Evolutionary conservation across 768 basidiomycete genomes (phyloP).

Genomic region (Neoboletus brunneissimus): DNA sequence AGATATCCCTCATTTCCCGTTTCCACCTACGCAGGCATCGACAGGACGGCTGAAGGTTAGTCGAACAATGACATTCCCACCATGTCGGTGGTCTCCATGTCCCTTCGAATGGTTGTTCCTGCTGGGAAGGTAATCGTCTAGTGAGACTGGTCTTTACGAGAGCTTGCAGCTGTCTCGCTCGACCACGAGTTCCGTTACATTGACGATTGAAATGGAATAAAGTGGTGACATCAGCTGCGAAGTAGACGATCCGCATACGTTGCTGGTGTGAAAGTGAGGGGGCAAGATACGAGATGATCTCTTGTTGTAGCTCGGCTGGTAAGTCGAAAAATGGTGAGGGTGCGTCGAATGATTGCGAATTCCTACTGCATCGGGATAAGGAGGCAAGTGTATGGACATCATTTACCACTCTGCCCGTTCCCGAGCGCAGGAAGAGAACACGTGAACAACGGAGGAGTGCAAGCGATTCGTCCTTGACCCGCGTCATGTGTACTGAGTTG

Average conservation of each 20-base stretch:
- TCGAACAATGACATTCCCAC: constrained; percentile 33
- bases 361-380: constrained; percentile 3
- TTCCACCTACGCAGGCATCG: constrained; percentile 34
- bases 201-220: constrained; percentile 38
- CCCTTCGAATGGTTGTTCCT: constrained; percentile 27
- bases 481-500: constrained; percentile 41
- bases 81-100: constrained; percentile 34
- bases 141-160: constrained; percentile 6
- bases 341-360: constrained; percentile 2
- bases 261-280: constrained; percentile 56
- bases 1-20: constrained; percentile 42
- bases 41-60: constrained; percentile 23
- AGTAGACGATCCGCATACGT: constrained; percentile 49
- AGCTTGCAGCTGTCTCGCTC: constrained; percentile 1
- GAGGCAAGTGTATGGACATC: not conserved
- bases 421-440: constrained; percentile 43
- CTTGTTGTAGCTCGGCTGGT: constrained; percentile 55
- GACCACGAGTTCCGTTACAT: constrained; percentile 11
- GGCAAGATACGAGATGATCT: constrained; percentile 56
- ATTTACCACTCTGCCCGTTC: constrained; percentile 2
- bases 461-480: constrained; percentile 46
- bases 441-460: constrained; percentile 50
- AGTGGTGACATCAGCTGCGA: constrained; percentile 46
- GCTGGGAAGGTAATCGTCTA: constrained; percentile 9
- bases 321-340: constrained; percentile 39